Evolutionary conservation across 2,329 filamentous ascomycete genomes (phyloP).

Genomic region (Aureobasidium lini): DNA sequence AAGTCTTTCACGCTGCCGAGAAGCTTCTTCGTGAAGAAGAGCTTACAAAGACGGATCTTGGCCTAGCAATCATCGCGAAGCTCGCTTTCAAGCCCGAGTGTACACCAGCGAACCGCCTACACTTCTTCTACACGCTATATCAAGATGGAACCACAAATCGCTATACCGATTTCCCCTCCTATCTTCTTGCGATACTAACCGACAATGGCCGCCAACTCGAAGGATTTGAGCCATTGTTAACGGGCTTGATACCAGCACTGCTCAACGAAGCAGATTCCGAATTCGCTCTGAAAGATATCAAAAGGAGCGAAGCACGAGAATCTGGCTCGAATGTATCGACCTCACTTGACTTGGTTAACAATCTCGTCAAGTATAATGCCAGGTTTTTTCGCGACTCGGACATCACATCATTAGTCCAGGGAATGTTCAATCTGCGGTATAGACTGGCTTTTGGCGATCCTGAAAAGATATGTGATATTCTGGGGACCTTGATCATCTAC

Average conservation of each 20-base stretch:
- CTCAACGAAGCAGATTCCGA: not conserved
- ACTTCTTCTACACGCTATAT: slow-evolving; percentile 3
- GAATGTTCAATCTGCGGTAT: not conserved
- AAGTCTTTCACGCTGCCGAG: not conserved
- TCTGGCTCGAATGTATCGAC: not conserved
- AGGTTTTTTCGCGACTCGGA: slow-evolving; percentile 1
- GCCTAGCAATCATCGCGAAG: not conserved
- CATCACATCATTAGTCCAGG: not conserved
- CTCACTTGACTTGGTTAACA: slow-evolving; percentile 6
- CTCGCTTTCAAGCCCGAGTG: slow-evolving; percentile 9
- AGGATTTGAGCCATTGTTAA: slow-evolving; percentile 4
- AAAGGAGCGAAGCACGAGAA: not conserved
- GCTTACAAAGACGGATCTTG: not conserved
- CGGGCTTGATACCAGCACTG: not conserved
- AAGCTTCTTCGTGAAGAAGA: slow-evolving; percentile 4
- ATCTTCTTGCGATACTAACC: slow-evolving; percentile 5
- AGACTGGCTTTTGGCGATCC: not conserved
- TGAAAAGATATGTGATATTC: not conserved
- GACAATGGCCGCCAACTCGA: slow-evolving; percentile 12
- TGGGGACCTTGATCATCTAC: slow-evolving; percentile 9
- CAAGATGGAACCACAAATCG: slow-evolving; percentile 6
- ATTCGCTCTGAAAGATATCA: not conserved
- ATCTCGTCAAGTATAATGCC: slow-evolving; percentile 12
- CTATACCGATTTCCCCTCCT: slow-evolving; percentile 3
- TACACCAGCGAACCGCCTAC: slow-evolving; percentile 2